These are phyloP conservation scores for Hirschfeldia incana DNA, from an alignment of 345 rosid genomes.

Conservation along the genomic window DNA sequence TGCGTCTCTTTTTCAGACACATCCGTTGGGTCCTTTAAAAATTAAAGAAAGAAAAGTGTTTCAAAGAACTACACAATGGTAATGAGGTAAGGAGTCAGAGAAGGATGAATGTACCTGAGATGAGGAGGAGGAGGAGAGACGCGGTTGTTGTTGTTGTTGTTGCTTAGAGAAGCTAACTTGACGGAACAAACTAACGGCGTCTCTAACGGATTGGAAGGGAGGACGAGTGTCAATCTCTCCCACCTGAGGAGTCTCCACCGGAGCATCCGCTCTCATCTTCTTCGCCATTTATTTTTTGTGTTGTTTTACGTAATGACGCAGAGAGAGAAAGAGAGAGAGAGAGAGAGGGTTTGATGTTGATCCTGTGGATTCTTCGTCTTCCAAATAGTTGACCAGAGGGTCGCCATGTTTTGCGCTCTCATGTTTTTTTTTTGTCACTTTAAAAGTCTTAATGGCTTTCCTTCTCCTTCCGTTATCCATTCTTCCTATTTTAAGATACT, in stretches of 20 bases:
- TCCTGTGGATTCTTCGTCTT: background rate
- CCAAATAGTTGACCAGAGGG: background rate
- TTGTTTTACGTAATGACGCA: constrained; percentile 20
- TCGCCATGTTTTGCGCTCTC: background rate
- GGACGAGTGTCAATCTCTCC: constrained; percentile 93
- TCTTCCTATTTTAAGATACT: background rate
- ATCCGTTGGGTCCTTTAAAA: constrained; percentile 33
- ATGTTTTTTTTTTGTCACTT: background rate
- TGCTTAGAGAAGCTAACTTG: constrained; percentile 54
- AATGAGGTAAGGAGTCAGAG: background rate
- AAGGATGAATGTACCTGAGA: constrained; percentile 21
- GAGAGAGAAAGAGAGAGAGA: constrained; percentile 7
- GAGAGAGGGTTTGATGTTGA: constrained; percentile 24
- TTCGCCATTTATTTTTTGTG: constrained; percentile 43
- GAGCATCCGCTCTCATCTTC: constrained; percentile 42
- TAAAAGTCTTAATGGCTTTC: too few relatives aligned
- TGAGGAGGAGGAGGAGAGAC: constrained; percentile 31
- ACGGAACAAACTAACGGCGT: constrained; percentile 83
- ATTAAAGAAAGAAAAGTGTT: background rate
- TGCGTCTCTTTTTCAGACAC: constrained; percentile 59
- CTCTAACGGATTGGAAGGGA: constrained; percentile 88
- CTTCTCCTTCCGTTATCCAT: background rate
- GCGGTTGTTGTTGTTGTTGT: constrained; percentile 25
- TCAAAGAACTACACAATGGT: background rate
- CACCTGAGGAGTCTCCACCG: constrained; percentile 43